Evolutionary conservation across 805 yeast genomes (phyloP), one percentile per base, ranked within the genome.

Genomic region (Hanseniaspora lachancei): DNA sequence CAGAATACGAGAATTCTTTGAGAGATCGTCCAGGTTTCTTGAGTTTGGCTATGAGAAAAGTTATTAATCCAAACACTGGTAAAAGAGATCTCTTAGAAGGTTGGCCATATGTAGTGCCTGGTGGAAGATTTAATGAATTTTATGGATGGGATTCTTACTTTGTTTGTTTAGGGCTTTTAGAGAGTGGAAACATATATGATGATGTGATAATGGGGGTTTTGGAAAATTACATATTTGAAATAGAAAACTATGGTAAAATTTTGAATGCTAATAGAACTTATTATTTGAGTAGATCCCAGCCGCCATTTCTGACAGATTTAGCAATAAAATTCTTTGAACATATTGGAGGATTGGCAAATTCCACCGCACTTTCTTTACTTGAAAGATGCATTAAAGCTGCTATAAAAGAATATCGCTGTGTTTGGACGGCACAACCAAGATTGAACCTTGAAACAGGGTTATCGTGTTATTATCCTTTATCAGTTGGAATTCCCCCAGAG

Each of bases 81-180:
- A 77, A 78, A 42, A 36, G 34, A 27, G 66, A 64, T 18, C 73
- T 76, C 15, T 62, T 84, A 48, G 72, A 77, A 41, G 87, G 89
- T 21, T 81, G 77, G 63, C 96, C 95, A 0, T 91, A 91, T 68
- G 85, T 87, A 18, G 97, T 91, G 24, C 98, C 98, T 1, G 98
- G 98, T 18, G 97, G 98, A 23, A 74, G 98, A 60, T 91, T 91
- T 70, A 93, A 93, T 70, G 98, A 91, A 70, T 77, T 89, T 57
- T 91, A 93, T 64, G 98, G 97, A 16, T 91, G 98, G 98, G 98
- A 91, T 68, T 88, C 96, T 2, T 91, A 93, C 65, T 86, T 93
- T 84, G 89, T 84, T 65, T 79, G 93, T 0, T 68, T 89, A 24
- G 98, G 97, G 1, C 73, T 93, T 43, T 67, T 93, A 27, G 76